Evolutionary conservation across 2,329 filamentous ascomycete species (phyloP), one percentile per base, ranked within the genome.

Genomic region (Fusarium coffeatum): DNA sequence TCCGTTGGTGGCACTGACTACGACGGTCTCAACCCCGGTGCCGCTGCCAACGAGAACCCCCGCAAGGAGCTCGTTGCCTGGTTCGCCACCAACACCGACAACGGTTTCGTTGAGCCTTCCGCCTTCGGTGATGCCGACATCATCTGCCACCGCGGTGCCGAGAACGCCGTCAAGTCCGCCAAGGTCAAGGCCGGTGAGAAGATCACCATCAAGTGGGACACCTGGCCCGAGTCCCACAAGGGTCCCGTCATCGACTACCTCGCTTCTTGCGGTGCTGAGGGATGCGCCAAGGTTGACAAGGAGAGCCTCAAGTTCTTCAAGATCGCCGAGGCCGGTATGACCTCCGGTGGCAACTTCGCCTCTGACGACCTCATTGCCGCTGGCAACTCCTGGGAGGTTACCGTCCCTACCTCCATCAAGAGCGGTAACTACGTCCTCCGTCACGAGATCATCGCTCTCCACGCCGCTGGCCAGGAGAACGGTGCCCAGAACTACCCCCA

Each of bases 181-280:
- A 74, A 73, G 30, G 80, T 84, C 45, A 57, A 56, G 48, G 71
- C 78, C 2, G 83, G 83, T 47, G 83, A 64, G 81, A 48, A 74
- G 61, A 76, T 85, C 68, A 72, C 62, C 68, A 30, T 84, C 68
- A 76, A 80, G 67, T 85, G 83, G 83, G 77, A 77, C 32, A 74
- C 69, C 30, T 85, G 83, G 83, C 81, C 82, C 41, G 42, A 68
- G 23, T 78, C 74, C 12, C 84, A 86, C 77, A 72, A 79, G 61
- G 82, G 86, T 2, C 89, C 89, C 25, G 85, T 91, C 75, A 83
- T 91, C 67, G 86, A 86, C 78, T 91, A 91, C 83, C 81, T 91
- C 40, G 89, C 90, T 66, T 82, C 84, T 74, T 89, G 87, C 81
- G 73, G 74, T 40, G 80, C 82, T 58, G 84, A 83, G 37, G 84